Conservation (phyloP, 441 rosid species). For the Manihot esculenta region DNA sequence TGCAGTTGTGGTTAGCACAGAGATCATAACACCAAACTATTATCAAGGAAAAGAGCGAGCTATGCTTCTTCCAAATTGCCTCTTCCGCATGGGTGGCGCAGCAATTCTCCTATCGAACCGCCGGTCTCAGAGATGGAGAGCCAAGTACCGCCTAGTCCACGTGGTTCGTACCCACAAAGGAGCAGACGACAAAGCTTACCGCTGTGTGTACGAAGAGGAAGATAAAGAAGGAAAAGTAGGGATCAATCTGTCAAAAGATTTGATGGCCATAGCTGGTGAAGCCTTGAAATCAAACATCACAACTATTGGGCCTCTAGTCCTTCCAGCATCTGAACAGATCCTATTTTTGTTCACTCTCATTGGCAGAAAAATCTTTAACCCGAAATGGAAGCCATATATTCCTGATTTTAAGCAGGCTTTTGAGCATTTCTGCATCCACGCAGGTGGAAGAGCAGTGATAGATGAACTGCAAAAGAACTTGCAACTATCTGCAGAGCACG, state of each 20-base stretch:
- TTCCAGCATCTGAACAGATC: conserved; percentile 90
- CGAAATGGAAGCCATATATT: conserved; percentile 84
- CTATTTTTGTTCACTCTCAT: conserved; percentile 71
- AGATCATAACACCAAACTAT: conserved; percentile 86
- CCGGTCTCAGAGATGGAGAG: conserved; percentile 52
- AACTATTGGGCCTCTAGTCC: conserved; percentile 81
- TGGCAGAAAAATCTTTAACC: conserved; percentile 79
- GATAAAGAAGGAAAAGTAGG: conserved; percentile 83
- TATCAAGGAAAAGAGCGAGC: conserved; percentile 85
- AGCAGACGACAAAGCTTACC: conserved; percentile 72
- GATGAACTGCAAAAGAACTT: conserved; percentile 89
- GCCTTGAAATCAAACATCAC: conserved; percentile 91
- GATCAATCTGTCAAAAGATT: conserved; percentile 72
- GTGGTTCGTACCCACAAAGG: conserved; percentile 90
- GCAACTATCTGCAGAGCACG: conserved; percentile 75
- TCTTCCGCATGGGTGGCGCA: conserved; percentile 91
- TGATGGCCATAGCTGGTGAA: conserved; percentile 96
- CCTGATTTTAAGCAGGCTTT: conserved; percentile 95
- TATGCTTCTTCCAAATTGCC: conserved; percentile 89
- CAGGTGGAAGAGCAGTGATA: conserved; percentile 92
- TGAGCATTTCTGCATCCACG: conserved; percentile 96
- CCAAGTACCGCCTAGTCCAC: conserved; percentile 79
- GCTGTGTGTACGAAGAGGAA: conserved; percentile 79
- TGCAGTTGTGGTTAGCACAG: conserved; percentile 82
- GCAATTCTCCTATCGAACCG: conserved; percentile 80